Conservation (phyloP, 352 stramenopile genomes). For the Pythium utonaiense region DNA sequence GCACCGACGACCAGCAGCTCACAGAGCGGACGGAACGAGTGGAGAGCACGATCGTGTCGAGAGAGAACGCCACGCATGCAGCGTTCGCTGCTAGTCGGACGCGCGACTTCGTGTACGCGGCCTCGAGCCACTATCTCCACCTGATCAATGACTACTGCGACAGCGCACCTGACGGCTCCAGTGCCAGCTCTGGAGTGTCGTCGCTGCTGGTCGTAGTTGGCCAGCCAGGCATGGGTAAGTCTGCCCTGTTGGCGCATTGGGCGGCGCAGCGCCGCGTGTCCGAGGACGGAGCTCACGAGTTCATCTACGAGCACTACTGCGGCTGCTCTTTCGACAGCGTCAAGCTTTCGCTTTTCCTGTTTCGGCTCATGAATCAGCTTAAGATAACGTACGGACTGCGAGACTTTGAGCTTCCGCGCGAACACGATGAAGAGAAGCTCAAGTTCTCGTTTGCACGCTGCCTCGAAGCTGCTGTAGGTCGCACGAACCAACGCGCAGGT, state of each 20-base stretch:
- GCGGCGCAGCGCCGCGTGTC: conserved; percentile 39
- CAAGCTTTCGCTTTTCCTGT: conserved; percentile 79
- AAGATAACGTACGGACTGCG: conserved; percentile 65
- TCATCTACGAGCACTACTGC: conserved; percentile 81
- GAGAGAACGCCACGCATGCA: conserved; percentile 66
- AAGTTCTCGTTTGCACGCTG: conserved; percentile 81
- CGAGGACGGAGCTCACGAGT: conserved; percentile 34
- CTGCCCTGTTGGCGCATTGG: conserved; percentile 74
- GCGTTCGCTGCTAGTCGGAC: conserved; percentile 74
- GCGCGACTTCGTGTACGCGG: conserved; percentile 62
- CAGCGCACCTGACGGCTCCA: conserved; percentile 24
- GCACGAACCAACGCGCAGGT: conserved; percentile 21
- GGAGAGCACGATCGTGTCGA: conserved; percentile 67
- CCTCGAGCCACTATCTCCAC: conserved; percentile 56
- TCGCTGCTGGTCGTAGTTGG: conserved; percentile 61
- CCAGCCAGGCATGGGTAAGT: conserved; percentile 67
- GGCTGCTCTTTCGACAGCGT: conserved; percentile 84
- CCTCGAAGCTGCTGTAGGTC: conserved; percentile 62
- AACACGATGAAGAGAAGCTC: conserved; percentile 84
- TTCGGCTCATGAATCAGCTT: conserved; percentile 78
- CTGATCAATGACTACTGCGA: conserved; percentile 73
- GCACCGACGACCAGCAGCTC: conserved; percentile 20
- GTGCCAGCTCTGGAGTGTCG: conserved; percentile 14
- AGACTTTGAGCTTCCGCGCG: conserved; percentile 74
- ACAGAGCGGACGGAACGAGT: conserved; percentile 32